Conservation (phyloP, 257 asterid genomes). For the Jasminum sambac region DNA sequence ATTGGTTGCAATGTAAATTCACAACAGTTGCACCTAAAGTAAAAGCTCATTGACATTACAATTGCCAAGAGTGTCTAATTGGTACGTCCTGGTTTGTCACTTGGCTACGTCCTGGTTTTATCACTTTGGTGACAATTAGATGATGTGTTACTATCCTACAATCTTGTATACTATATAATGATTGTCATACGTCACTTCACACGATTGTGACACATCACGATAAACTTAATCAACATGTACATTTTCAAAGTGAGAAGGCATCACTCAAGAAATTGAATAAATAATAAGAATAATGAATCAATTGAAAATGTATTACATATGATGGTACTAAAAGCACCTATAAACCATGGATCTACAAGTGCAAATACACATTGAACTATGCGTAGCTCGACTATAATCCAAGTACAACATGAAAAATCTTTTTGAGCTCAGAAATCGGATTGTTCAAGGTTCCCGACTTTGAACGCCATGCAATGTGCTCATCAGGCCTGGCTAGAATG, state of each 20-base stretch:
- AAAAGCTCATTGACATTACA: neutral
- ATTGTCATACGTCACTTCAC: too few relatives aligned
- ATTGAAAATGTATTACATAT: neutral
- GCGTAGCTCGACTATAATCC: constrained; percentile 33
- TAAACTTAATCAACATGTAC: too few relatives aligned
- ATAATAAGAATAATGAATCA: neutral
- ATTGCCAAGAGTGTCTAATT: neutral
- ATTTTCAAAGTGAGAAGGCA: too few relatives aligned
- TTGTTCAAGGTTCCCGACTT: constrained; percentile 37
- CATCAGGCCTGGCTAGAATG: constrained; percentile 91
- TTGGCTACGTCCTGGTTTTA: too few relatives aligned
- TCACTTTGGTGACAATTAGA: too few relatives aligned
- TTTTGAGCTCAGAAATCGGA: constrained; percentile 47
- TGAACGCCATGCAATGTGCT: constrained; percentile 81
- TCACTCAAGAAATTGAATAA: neutral
- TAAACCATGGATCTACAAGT: constrained; percentile 1
- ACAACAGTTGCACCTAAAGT: constrained; percentile 17
- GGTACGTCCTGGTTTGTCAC: too few relatives aligned
- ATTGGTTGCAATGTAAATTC: constrained; percentile 26
- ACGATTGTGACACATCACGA: too few relatives aligned
- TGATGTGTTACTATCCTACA: too few relatives aligned
- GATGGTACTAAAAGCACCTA: neutral
- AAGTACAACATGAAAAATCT: constrained; percentile 44
- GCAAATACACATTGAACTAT: constrained; percentile 7
- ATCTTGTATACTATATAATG: too few relatives aligned